These are phyloP conservation scores for Cutaneotrichosporon mucoides DNA, from an alignment of 1,284 basidiomycete genomes.

Conservation along the genomic window DNA sequence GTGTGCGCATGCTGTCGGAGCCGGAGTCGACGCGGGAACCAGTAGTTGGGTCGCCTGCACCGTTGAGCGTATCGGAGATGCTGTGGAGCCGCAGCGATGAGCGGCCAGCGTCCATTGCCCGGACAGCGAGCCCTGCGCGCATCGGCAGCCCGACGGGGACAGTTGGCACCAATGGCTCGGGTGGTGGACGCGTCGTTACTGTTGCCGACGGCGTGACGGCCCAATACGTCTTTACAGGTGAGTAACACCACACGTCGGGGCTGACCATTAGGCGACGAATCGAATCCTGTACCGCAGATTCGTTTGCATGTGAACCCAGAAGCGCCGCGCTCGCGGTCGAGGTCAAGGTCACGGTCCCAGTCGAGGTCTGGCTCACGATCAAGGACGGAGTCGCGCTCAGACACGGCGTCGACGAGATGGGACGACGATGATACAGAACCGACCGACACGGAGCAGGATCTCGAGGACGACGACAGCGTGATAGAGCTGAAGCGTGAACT, in stretches of 20 bases:
- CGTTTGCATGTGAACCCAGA: slow-evolving; percentile 29
- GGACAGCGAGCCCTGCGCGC: no score
- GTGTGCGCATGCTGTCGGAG: slow-evolving; percentile 27
- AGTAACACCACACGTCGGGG: slow-evolving; percentile 12
- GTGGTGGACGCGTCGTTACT: no score
- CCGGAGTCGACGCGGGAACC: neutral
- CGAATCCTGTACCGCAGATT: slow-evolving; percentile 44
- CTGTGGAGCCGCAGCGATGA: slow-evolving; percentile 5
- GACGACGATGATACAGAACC: neutral
- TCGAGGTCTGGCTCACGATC: no score
- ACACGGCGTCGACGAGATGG: no score
- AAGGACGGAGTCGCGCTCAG: no score
- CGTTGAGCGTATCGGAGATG: slow-evolving; percentile 36
- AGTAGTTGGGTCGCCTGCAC: slow-evolving; percentile 13
- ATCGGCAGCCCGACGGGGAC: no score
- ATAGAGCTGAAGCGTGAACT: neutral
- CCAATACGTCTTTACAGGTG: slow-evolving; percentile 47
- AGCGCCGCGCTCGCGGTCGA: neutral
- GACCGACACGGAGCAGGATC: slow-evolving; percentile 21
- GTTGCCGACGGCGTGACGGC: slow-evolving; percentile 34
- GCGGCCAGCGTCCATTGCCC: no score
- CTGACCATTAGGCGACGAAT: slow-evolving; percentile 34
- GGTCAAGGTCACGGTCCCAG: no score
- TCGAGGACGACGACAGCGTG: slow-evolving; percentile 1
- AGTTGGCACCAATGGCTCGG: no score